Evolutionary conservation across 1,284 basidiomycete species (phyloP).

Genomic region (Austroboletus niveus): DNA sequence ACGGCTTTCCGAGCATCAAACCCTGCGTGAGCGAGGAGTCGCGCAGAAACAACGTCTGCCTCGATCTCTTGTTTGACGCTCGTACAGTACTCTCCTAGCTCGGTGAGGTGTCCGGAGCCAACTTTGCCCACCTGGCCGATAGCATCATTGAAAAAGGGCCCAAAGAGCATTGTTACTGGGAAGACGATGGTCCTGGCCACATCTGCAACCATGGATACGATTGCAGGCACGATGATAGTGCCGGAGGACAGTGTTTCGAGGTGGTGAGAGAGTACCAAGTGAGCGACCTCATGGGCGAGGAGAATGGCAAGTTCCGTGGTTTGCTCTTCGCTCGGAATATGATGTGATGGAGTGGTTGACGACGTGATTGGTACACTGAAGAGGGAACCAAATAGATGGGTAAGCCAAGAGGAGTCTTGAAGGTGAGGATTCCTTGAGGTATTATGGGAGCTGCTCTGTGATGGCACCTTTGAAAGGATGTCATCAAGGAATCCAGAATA

Average conservation of each 20-base stretch:
- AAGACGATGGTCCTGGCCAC: constrained; percentile 75
- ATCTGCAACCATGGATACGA: constrained; percentile 75
- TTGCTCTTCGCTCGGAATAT: too few relatives aligned
- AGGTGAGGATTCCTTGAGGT: too few relatives aligned
- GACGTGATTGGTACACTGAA: too few relatives aligned
- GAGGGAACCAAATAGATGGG: too few relatives aligned
- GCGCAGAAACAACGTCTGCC: constrained; percentile 85
- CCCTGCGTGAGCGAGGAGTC: constrained; percentile 83
- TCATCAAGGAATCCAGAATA: constrained; percentile 87
- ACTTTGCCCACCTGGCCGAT: constrained; percentile 33
- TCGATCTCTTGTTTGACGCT: constrained; percentile 71
- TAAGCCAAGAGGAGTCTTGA: too few relatives aligned
- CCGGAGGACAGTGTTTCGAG: too few relatives aligned
- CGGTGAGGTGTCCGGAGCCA: too few relatives aligned
- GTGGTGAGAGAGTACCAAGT: too few relatives aligned
- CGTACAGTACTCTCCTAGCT: too few relatives aligned
- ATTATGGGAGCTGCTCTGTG: constrained; percentile 21
- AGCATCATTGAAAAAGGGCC: constrained; percentile 89
- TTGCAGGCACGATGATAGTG: constrained; percentile 62
- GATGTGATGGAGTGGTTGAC: too few relatives aligned
- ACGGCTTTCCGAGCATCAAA: constrained; percentile 78
- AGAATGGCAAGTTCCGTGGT: too few relatives aligned
- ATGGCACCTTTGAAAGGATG: constrained; percentile 52
- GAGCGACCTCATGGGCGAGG: too few relatives aligned
- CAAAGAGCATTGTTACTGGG: constrained; percentile 85